phyloP scores from a whole-genome alignment of 306 rosid genomes.

The Cucurbita moschata region DNA sequence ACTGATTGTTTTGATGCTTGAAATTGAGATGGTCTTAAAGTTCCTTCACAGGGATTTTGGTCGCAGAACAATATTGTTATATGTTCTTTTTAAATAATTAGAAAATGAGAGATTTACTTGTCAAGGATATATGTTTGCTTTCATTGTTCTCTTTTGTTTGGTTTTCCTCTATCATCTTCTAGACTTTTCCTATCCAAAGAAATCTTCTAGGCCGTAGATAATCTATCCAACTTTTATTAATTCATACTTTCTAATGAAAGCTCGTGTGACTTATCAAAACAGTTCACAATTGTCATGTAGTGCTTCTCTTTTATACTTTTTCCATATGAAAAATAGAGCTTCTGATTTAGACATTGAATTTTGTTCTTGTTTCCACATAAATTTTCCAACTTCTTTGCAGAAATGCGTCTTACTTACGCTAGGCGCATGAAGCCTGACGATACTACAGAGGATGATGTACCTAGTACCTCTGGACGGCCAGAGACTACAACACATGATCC shows the following conservation, averaged over 20 bases:
- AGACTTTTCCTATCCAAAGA: neutral
- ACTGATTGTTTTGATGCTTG: neutral
- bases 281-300: neutral
- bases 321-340: no score
- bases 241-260: neutral
- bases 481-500: conserved; percentile 41
- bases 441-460: conserved; percentile 73
- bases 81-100: neutral
- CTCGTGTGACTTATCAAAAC: neutral
- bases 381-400: conserved; percentile 23
- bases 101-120: neutral
- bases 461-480: conserved; percentile 91
- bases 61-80: neutral
- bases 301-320: neutral
- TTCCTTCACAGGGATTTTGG: neutral
- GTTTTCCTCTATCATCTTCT: neutral
- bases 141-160: neutral
- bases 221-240: neutral
- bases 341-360: neutral
- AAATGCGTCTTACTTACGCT: conserved; percentile 76
- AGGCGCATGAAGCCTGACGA: conserved; percentile 71
- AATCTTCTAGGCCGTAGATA: neutral
- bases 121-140: neutral
- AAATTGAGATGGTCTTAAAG: neutral
- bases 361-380: conserved; percentile 1